Percentiles rank a stretch among this genome's conserved stretches.
Conservation (phyloP, 2,329 filamentous ascomycete genomes). For the Fusarium solani-melongenae region DNA sequence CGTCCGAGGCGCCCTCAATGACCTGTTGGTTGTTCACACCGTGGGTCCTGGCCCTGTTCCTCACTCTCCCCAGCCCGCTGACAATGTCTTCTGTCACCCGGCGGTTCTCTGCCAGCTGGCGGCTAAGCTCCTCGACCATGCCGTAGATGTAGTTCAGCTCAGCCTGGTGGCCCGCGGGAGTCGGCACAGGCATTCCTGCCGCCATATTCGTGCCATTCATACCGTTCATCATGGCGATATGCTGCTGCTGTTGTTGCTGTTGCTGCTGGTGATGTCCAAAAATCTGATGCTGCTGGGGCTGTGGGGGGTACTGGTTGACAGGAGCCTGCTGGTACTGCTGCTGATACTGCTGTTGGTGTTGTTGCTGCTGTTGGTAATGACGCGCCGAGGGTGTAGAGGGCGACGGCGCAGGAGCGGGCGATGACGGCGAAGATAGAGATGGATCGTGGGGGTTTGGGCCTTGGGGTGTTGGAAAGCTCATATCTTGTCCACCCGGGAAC, state of each 20-base stretch:
- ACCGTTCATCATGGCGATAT: conserved; percentile 57
- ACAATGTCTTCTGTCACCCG: conserved; percentile 73
- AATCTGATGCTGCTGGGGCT: conserved; percentile 39
- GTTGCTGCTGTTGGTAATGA: conserved; percentile 44
- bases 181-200: conserved; percentile 63
- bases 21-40: conserved; percentile 69
- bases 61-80: conserved; percentile 69
- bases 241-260: conserved; percentile 35
- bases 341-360: conserved; percentile 33
- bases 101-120: conserved; percentile 71
- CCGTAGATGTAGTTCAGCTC: conserved; percentile 76
- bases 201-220: conserved; percentile 61
- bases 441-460: conserved; percentile 39
- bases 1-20: conserved; percentile 64
- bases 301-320: conserved; percentile 26
- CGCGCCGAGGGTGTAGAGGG: conserved; percentile 35
- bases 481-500: conserved; percentile 41
- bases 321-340: conserved; percentile 33
- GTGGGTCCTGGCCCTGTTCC: conserved; percentile 64
- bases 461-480: conserved; percentile 49
- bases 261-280: conserved; percentile 36
- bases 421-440: conserved; percentile 34
- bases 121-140: conserved; percentile 75
- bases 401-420: conserved; percentile 25
- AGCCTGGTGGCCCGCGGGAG: conserved; percentile 74